Base-by-base conservation (phyloP, 2,329 filamentous ascomycete genomes). In the Ceratocystis lukuohia region DNA sequence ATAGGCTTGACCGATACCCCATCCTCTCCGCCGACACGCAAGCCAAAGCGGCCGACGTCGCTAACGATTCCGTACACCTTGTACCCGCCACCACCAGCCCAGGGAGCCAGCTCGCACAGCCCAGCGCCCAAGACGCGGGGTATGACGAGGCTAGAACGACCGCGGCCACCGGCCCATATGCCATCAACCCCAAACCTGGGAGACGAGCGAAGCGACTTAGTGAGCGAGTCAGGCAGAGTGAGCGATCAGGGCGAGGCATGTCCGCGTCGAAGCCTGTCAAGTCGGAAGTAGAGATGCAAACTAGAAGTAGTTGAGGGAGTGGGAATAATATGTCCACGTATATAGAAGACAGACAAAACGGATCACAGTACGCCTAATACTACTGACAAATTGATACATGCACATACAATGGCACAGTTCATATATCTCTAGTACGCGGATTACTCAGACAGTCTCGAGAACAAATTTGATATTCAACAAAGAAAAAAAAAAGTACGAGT, bases 401-500 rank as follows among this genome's bases (percentile, higher is more conserved):
- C 44, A 45, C 1, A 46, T n/a, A n/a, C 15, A 6, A 33, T 2
- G 6, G 5, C 30, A 33, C 30, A 7, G 6, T 33, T 4, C 0
- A 33, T 33, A 33, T 7, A 7, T 33, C 6, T 2, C 1, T 33
- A 33, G 8, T 33, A 33, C 5, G 7, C 30, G 7, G 30, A 33
- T 6, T 33, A 33, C 6, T 33, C 3, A 20, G 17, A 48, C 5
- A 48, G 15, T n/a, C 45, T 48, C 15, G 4, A 22, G 45, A 48
- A 48, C 45, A 33, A 48, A 6, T 20, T 48, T 48, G 45, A 48
- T 48, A 48, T 48, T 48, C 45, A 37, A 56, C 28, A 33, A 57
- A 53, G 33, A 30, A 22, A 45, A 64, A 74, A 70, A 75, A 74
- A 71, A 75, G 22, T 74, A 65, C 30, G 30, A 67, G 69, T 59